These are phyloP conservation scores for Malassezia sympodialis DNA, from an alignment of 1,284 basidiomycete genomes.

Conservation along the genomic window DNA sequence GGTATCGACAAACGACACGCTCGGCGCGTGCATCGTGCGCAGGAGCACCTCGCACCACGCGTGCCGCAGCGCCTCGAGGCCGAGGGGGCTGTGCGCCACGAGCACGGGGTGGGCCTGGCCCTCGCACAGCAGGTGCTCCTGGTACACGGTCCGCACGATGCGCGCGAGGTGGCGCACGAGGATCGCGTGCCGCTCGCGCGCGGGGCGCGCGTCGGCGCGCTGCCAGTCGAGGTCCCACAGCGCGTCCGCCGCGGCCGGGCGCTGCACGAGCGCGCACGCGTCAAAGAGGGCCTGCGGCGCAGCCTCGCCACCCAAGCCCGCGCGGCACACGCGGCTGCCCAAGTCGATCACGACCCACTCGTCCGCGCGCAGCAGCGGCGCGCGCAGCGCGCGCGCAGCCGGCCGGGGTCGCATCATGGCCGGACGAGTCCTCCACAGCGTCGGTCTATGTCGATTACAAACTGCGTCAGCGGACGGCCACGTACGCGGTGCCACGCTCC, in stretches of 20 bases:
- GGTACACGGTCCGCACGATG: constrained; percentile 29
- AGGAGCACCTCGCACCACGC: constrained; percentile 76
- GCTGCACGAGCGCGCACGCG: constrained; percentile 32
- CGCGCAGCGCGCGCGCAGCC: not conserved
- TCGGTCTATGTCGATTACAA: not conserved
- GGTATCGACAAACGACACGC: constrained; percentile 67
- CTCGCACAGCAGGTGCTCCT: constrained; percentile 69
- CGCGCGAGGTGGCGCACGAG: constrained; percentile 28
- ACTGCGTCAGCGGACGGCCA: not conserved
- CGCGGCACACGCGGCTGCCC: constrained; percentile 33
- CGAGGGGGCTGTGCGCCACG: constrained; percentile 74
- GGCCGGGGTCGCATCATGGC: not conserved
- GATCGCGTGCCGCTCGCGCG: constrained; percentile 21
- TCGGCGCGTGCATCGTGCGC: constrained; percentile 77
- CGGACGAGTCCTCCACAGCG: constrained; percentile 1
- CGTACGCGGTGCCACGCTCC: constrained; percentile 23
- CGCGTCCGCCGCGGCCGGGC: constrained; percentile 10
- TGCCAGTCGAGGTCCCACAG: constrained; percentile 37
- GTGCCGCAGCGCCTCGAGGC: constrained; percentile 77
- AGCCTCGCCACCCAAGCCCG: constrained; percentile 38
- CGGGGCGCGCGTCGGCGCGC: constrained; percentile 14
- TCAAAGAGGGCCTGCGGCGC: constrained; percentile 32
- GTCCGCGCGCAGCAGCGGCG: constrained; percentile 13
- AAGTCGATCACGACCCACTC: constrained; percentile 39
- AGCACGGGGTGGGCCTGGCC: constrained; percentile 87